These are phyloP conservation scores for Botrytis porri DNA, from an alignment of 2,329 filamentous ascomycete genomes.

Conservation along the genomic window DNA sequence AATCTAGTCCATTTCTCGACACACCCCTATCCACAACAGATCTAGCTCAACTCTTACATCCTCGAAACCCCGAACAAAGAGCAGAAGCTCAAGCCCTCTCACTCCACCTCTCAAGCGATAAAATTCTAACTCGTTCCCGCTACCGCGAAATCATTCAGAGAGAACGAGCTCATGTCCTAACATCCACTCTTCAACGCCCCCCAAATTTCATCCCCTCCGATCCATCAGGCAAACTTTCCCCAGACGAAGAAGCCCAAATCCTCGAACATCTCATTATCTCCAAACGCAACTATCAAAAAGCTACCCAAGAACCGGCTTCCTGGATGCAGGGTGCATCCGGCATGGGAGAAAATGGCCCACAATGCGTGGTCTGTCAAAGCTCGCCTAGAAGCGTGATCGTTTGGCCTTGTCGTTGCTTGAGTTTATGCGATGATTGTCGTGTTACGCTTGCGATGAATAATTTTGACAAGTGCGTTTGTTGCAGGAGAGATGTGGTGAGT, in stretches of 20 bases:
- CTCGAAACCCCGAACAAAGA: slow-evolving; percentile 70
- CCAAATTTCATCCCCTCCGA: slow-evolving; percentile 34
- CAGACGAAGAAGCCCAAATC: slow-evolving; percentile 58
- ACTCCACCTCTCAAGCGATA: slow-evolving; percentile 69
- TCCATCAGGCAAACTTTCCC: slow-evolving; percentile 45
- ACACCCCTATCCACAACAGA: slow-evolving; percentile 62
- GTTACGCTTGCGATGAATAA: slow-evolving; percentile 95
- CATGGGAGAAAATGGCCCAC: slow-evolving; percentile 71
- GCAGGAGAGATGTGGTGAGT: slow-evolving; percentile 79
- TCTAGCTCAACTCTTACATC: slow-evolving; percentile 78
- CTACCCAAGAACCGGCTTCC: slow-evolving; percentile 37
- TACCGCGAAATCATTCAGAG: slow-evolving; percentile 67
- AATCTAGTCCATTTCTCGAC: slow-evolving; percentile 59
- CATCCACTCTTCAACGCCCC: slow-evolving; percentile 44
- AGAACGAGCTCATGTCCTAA: slow-evolving; percentile 67
- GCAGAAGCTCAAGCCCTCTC: slow-evolving; percentile 80
- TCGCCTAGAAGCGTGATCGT: slow-evolving; percentile 84
- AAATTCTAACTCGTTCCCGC: slow-evolving; percentile 76
- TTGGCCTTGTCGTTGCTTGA: slow-evolving; percentile 94
- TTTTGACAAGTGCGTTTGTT: slow-evolving; percentile 94
- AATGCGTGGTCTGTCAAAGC: slow-evolving; percentile 91
- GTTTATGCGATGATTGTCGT: slow-evolving; percentile 90
- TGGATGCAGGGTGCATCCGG: slow-evolving; percentile 73
- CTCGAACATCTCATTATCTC: slow-evolving; percentile 58
- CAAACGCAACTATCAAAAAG: slow-evolving; percentile 28